These are phyloP conservation scores for Pyrenochaeta sp. DNA, from an alignment of 2,329 filamentous ascomycete genomes.

Conservation along the genomic window DNA sequence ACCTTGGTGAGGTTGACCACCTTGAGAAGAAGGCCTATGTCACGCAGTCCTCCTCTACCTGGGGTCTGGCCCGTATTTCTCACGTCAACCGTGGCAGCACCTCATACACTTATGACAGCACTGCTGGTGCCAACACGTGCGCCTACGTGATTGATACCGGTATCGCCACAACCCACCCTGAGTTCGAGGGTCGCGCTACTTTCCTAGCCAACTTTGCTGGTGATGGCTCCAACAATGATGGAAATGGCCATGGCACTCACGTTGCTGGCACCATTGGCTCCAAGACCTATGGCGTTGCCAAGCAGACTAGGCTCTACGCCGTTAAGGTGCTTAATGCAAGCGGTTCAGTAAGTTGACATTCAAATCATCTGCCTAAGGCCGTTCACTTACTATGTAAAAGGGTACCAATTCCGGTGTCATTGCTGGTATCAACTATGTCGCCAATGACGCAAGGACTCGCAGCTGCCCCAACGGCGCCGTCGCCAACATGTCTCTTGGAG, in stretches of 20 bases:
- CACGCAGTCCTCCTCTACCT: constrained; percentile 51
- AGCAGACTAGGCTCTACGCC: constrained; percentile 50
- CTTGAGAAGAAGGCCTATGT: constrained; percentile 46
- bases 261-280: constrained; percentile 49
- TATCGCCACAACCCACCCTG: constrained; percentile 62
- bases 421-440: constrained; percentile 50
- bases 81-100: constrained; percentile 39
- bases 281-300: constrained; percentile 50
- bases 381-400: constrained; percentile 15
- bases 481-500: constrained; percentile 53
- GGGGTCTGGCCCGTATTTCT: constrained; percentile 54
- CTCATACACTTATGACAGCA: constrained; percentile 51
- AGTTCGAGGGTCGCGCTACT: constrained; percentile 51
- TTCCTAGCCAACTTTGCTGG: constrained; percentile 50
- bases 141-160: constrained; percentile 73
- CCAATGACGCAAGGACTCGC: constrained; percentile 45
- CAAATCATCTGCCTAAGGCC: constrained; percentile 1
- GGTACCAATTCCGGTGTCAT: constrained; percentile 54
- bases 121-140: constrained; percentile 54
- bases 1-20: constrained; percentile 26
- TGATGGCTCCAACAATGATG: constrained; percentile 46
- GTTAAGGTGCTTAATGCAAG: constrained; percentile 52
- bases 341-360: constrained; percentile 41
- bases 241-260: constrained; percentile 52
- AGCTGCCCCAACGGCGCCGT: constrained; percentile 48